Evolutionary conservation across 106 monocot species (phyloP), one percentile per base, ranked within the genome.

Genomic region (Agapanthus africanus): DNA sequence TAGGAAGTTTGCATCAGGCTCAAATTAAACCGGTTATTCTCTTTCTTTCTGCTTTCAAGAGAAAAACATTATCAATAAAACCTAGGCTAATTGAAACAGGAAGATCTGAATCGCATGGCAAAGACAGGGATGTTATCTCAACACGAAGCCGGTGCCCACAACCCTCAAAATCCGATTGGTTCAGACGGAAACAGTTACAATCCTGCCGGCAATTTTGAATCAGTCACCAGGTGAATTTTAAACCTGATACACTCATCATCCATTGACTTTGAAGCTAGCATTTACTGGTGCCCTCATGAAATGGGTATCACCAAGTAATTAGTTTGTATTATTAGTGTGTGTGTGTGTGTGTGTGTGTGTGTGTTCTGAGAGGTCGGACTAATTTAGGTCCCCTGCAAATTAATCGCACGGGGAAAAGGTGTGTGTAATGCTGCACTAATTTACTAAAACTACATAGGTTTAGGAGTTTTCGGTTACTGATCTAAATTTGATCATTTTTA

Each of bases 151-250:
- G n/a, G 50, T 21, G 50, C 21, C 3, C 19, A 50, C 50, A 21
- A n/a, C 7, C 50, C 50, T 19, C 50, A 50, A 21, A 50, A 50
- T 50, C 50, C 18, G 19, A 50, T 50, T 18, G 3, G 19, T n/a
- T 21, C 50, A 50, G 22, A 50, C 22, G 50, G 50, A 57, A 26
- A 57, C 13, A 14, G 4, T 22, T 25, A 52, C 52, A 52, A 52
- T 30, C 30, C 30, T 30, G 31, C 13, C 9, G 56, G 56, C 56
- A 57, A 54, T 54, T 57, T 57, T 57, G 56, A 57, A 57, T 57
- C 56, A 57, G 30, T 30, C 31, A 31, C 56, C 56, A 57, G 56
- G 56, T 57, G 56, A 57, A 10, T 57, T 57, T 57, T 57, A 57
- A 30, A 57, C 56, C 16, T 57, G 56, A 30, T 28, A n/a, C n/a